phyloP scores from a whole-genome alignment of 2,329 filamentous ascomycete species.

The Aspergillus glaucus region DNA sequence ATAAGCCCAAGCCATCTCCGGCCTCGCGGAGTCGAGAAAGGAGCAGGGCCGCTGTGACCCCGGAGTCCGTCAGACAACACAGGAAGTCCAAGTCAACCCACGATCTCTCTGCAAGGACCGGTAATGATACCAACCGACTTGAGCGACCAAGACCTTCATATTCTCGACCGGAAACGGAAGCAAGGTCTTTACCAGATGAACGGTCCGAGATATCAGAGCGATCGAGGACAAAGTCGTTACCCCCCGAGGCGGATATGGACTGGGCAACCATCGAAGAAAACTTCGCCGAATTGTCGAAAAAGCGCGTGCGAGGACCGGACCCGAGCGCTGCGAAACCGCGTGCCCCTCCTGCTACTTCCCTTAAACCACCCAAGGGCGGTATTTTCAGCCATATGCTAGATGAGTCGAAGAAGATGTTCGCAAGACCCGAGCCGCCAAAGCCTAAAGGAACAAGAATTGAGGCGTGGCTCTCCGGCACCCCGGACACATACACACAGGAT shows the following conservation, averaged over 20 bases:
- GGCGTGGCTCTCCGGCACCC: slow-evolving; percentile 54
- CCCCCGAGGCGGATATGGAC: slow-evolving; percentile 26
- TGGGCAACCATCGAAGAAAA: slow-evolving; percentile 35
- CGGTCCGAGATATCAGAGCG: slow-evolving; percentile 18
- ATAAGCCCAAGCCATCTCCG: slow-evolving; percentile 16
- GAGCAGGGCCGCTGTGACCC: slow-evolving; percentile 19
- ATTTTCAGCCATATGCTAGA: slow-evolving; percentile 40
- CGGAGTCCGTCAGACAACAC: slow-evolving; percentile 19
- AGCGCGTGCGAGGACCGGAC: slow-evolving; percentile 25
- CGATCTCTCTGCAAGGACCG: slow-evolving; percentile 16
- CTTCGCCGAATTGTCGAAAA: slow-evolving; percentile 34
- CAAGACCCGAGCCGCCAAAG: slow-evolving; percentile 33
- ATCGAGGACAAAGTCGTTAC: slow-evolving; percentile 20
- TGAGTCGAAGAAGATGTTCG: slow-evolving; percentile 41
- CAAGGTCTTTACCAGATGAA: slow-evolving; percentile 16
- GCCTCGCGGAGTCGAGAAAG: slow-evolving; percentile 20
- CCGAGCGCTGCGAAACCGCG: slow-evolving; percentile 17
- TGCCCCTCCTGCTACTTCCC: background rate
- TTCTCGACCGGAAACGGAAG: slow-evolving; percentile 17
- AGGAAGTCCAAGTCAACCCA: slow-evolving; percentile 16
- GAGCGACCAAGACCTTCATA: slow-evolving; percentile 11
- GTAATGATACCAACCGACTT: slow-evolving; percentile 11
- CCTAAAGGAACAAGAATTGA: slow-evolving; percentile 51
- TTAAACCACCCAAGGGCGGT: slow-evolving; percentile 29
- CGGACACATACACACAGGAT: slow-evolving; percentile 50